Evolutionary conservation across 225 moss, liverwort and hornwort species (phyloP).

Genomic region (Pleurozium schreberi): DNA sequence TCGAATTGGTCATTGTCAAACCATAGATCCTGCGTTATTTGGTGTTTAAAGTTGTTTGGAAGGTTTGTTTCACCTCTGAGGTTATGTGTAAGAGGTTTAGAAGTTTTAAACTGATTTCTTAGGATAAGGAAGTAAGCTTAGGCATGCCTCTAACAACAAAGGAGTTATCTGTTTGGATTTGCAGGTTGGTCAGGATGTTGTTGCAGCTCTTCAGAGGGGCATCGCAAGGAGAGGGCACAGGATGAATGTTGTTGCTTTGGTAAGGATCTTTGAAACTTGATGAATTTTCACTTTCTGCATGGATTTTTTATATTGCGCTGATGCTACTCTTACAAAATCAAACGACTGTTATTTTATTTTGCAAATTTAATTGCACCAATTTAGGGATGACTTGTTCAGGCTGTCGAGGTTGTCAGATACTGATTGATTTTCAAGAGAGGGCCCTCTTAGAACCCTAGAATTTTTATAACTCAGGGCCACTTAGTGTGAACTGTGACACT

Average conservation of each 20-base stretch:
- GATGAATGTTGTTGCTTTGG: constrained; percentile 65
- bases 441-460: not conserved
- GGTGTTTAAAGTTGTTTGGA: not conserved
- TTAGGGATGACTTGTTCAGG: not conserved
- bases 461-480: not conserved
- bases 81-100: not conserved
- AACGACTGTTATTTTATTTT: not conserved
- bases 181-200: constrained; percentile 59
- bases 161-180: not conserved
- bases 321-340: not conserved
- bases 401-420: not conserved
- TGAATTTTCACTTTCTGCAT: not conserved
- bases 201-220: constrained; percentile 40
- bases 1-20: not conserved
- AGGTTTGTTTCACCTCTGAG: not conserved
- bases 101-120: not conserved
- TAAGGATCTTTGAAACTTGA: not conserved
- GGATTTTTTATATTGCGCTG: not conserved
- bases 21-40: not conserved
- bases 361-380: not conserved
- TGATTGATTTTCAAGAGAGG: not conserved
- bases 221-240: constrained; percentile 46
- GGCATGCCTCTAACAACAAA: not conserved
- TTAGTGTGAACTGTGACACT: not conserved
- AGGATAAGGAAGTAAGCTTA: not conserved